Conservation (phyloP, 2,329 filamentous ascomycete genomes). For the Cucurbitaria berberidis region DNA sequence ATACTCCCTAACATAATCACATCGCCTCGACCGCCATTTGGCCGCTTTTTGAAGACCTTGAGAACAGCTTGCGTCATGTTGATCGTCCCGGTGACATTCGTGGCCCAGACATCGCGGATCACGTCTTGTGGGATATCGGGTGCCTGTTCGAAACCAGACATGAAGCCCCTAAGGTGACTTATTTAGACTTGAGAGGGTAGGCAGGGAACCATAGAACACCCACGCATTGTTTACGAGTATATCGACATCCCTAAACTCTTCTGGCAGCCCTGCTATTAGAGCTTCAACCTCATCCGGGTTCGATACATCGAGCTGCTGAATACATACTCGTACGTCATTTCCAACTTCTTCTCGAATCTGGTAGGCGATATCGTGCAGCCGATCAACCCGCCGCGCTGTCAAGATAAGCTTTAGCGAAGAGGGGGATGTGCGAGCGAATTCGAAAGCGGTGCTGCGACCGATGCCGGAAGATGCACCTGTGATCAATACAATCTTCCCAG, state of each 20-base stretch:
- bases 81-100: slow-evolving; percentile 91
- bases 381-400: slow-evolving; percentile 80
- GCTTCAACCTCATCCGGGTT: slow-evolving; percentile 71
- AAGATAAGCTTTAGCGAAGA: slow-evolving; percentile 78
- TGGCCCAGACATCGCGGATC: slow-evolving; percentile 81
- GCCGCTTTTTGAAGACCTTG: slow-evolving; percentile 72
- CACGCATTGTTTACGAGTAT: slow-evolving; percentile 95
- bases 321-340: slow-evolving; percentile 66
- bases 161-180: slow-evolving; percentile 69
- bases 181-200: not conserved
- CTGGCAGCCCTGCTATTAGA: slow-evolving; percentile 74
- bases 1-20: slow-evolving; percentile 94
- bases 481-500: slow-evolving; percentile 87
- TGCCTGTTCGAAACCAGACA: slow-evolving; percentile 81
- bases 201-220: slow-evolving; percentile 36
- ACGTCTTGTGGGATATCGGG: slow-evolving; percentile 81
- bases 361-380: slow-evolving; percentile 72
- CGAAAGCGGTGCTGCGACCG: slow-evolving; percentile 77
- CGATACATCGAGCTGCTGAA: slow-evolving; percentile 84
- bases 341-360: slow-evolving; percentile 79
- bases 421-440: slow-evolving; percentile 85
- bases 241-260: slow-evolving; percentile 81
- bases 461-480: slow-evolving; percentile 94
- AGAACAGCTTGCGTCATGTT: slow-evolving; percentile 92
- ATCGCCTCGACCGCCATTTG: slow-evolving; percentile 78